Evolutionary conservation across 1,284 basidiomycete genomes (phyloP).

Genomic region (Chiua sp.): DNA sequence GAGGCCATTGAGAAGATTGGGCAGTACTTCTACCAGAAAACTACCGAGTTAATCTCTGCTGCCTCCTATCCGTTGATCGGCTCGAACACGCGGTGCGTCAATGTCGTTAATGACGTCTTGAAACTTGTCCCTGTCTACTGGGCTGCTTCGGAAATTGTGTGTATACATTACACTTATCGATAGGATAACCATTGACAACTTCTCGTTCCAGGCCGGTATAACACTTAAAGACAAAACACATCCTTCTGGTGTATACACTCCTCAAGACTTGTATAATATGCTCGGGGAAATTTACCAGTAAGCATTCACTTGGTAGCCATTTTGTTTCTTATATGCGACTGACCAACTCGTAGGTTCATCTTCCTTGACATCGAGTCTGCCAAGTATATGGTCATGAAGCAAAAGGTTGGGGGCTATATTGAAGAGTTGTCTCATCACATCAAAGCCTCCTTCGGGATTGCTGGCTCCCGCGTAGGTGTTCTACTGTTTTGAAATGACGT

Average conservation of each 20-base stretch:
- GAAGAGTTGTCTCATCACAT: slow-evolving; percentile 61
- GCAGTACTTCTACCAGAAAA: slow-evolving; percentile 65
- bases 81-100: slow-evolving; percentile 56
- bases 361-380: slow-evolving; percentile 73
- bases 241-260: slow-evolving; percentile 62
- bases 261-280: slow-evolving; percentile 63
- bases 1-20: slow-evolving; percentile 56
- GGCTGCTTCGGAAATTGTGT: slow-evolving; percentile 69
- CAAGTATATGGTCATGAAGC: slow-evolving; percentile 58
- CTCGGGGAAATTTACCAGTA: slow-evolving; percentile 74
- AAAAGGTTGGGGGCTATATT: slow-evolving; percentile 56
- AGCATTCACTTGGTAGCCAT: slow-evolving; percentile 24
- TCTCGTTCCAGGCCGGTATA: slow-evolving; percentile 64
- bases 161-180: slow-evolving; percentile 27
- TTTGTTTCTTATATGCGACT: background rate
- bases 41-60: slow-evolving; percentile 56
- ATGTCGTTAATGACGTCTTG: slow-evolving; percentile 75
- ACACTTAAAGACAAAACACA: slow-evolving; percentile 65
- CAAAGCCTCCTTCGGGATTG: slow-evolving; percentile 46
- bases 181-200: slow-evolving; percentile 2
- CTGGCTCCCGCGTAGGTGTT: slow-evolving; percentile 29
- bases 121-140: slow-evolving; percentile 70
- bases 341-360: slow-evolving; percentile 55
- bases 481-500: background rate
- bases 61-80: slow-evolving; percentile 61